These are phyloP conservation scores for Corylus americana DNA, from an alignment of 306 rosid genomes.

Conservation along the genomic window DNA sequence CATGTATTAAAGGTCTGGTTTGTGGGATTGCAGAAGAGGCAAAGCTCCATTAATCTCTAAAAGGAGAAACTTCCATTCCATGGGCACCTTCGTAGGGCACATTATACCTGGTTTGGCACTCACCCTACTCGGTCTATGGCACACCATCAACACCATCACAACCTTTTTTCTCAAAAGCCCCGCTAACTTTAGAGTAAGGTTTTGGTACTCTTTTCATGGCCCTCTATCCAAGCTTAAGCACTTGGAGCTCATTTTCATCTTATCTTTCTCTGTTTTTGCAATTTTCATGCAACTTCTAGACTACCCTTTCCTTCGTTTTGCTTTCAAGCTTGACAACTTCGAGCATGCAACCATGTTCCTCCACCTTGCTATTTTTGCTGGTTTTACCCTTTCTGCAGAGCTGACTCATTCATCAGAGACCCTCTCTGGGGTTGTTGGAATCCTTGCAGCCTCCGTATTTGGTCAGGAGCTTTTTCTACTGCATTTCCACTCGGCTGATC, in stretches of 20 bases:
- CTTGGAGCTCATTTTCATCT: slow-evolving; percentile 69
- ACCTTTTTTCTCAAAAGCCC: slow-evolving; percentile 65
- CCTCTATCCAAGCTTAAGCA: slow-evolving; percentile 54
- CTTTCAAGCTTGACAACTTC: slow-evolving; percentile 63
- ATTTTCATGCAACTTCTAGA: slow-evolving; percentile 60
- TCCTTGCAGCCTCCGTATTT: slow-evolving; percentile 69
- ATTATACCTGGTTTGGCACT: slow-evolving; percentile 69
- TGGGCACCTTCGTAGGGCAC: slow-evolving; percentile 75
- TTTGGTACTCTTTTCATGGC: slow-evolving; percentile 61
- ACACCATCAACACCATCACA: slow-evolving; percentile 68
- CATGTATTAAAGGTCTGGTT: slow-evolving; percentile 35
- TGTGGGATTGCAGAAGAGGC: slow-evolving; percentile 27
- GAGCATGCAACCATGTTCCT: slow-evolving; percentile 95
- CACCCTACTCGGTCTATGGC: slow-evolving; percentile 78
- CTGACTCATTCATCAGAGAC: slow-evolving; percentile 51
- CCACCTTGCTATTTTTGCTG: slow-evolving; percentile 77
- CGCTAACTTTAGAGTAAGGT: slow-evolving; percentile 57
- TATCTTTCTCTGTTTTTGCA: slow-evolving; percentile 64
- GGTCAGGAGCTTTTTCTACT: slow-evolving; percentile 85
- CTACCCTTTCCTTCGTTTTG: slow-evolving; percentile 60
- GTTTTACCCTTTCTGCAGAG: slow-evolving; percentile 65
- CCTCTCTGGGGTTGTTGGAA: slow-evolving; percentile 64
- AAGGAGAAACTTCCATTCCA: slow-evolving; percentile 39
- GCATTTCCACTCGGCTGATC: slow-evolving; percentile 90
- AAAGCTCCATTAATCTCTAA: slow-evolving; percentile 26